Evolutionary conservation across 2,329 filamentous ascomycete genomes (phyloP), one percentile per base, ranked within the genome.

Genomic region (Didymellaceae sp.): DNA sequence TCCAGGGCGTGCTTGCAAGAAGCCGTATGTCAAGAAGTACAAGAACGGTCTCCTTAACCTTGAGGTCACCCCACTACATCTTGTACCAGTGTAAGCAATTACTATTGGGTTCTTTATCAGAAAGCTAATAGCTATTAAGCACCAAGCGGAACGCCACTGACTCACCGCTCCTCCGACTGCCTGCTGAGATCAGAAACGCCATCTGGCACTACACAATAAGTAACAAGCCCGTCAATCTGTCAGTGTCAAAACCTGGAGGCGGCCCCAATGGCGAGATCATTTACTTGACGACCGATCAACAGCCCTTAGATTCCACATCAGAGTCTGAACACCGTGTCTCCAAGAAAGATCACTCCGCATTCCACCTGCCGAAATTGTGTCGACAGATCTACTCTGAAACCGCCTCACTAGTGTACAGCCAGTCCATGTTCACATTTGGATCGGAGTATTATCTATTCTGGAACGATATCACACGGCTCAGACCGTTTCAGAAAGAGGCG

Each of bases 381-480:
- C 52, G 57, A n/a, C 53, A 57, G 17, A 40, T 59, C 8, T 52
- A 57, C 17, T 21, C 38, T 3, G 53, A 57, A 10, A 30, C 52
- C 4, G 17, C 16, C 2, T 16, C 43, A 9, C 26, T 10, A 0
- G 8, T 43, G 1, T 45, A 46, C 8, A 2, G 14, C 7, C 4
- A 17, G 6, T 41, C 26, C 16, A 37, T 22, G 3, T 48, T 48
- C 28, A 2, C 24, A 5, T n/a, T 33, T 10, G 22, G n/a, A 1
- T 1, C 10, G 3, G 1, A 1, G 1, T 14, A 28, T 14, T n/a
- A 20, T 9, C 11, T 9, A 13, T 28, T 13, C 7, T 13, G 11
- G 5, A 9, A 13, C 5, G 26, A 28, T 28, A 9, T 28, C 26
- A 3, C 11, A 13, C 6, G 10, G 7, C 26, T 28, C 26, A 28